These are phyloP conservation scores for Talaromyces thailandensis DNA, from an alignment of 495 filamentous ascomycete species.

Conservation along the genomic window DNA sequence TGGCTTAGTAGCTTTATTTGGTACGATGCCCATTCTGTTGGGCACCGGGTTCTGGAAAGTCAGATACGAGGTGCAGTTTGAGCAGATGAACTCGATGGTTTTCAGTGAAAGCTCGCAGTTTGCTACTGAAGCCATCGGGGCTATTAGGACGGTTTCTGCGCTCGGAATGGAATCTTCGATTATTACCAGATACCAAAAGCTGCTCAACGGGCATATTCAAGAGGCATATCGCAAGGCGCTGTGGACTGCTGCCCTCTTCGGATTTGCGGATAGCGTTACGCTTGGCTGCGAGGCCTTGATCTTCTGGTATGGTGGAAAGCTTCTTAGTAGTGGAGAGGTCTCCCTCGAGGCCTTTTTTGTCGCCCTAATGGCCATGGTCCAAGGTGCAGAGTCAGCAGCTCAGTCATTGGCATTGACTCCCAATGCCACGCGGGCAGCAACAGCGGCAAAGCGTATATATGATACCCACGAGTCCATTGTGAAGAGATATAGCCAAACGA, in stretches of 20 bases:
- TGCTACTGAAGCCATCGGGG: constrained; percentile 43
- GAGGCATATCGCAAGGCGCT: constrained; percentile 21
- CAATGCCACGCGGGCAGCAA: not conserved
- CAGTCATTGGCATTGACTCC: not conserved
- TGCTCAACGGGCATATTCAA: constrained; percentile 37
- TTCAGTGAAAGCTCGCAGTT: constrained; percentile 42
- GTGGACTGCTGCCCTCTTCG: not conserved
- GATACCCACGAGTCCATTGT: not conserved
- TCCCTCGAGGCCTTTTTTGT: constrained; percentile 9
- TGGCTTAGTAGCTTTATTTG: constrained; percentile 40
- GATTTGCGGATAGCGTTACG: constrained; percentile 53
- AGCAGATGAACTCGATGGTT: constrained; percentile 40
- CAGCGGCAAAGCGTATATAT: not conserved
- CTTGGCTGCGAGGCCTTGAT: constrained; percentile 65
- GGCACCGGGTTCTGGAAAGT: constrained; percentile 41
- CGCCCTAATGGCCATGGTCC: not conserved
- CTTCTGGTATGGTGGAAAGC: constrained; percentile 70
- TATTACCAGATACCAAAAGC: constrained; percentile 30
- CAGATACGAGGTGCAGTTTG: constrained; percentile 32
- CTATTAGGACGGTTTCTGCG: constrained; percentile 47
- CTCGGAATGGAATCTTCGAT: constrained; percentile 43
- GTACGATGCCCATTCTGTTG: constrained; percentile 41
- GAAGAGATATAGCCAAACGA: not conserved
- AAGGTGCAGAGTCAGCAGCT: not conserved
- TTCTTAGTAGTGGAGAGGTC: constrained; percentile 7